Evolutionary conservation across 352 stramenopile genomes (phyloP), one percentile per base, ranked within the genome.

Genomic region (Thraustochytrium striatum): DNA sequence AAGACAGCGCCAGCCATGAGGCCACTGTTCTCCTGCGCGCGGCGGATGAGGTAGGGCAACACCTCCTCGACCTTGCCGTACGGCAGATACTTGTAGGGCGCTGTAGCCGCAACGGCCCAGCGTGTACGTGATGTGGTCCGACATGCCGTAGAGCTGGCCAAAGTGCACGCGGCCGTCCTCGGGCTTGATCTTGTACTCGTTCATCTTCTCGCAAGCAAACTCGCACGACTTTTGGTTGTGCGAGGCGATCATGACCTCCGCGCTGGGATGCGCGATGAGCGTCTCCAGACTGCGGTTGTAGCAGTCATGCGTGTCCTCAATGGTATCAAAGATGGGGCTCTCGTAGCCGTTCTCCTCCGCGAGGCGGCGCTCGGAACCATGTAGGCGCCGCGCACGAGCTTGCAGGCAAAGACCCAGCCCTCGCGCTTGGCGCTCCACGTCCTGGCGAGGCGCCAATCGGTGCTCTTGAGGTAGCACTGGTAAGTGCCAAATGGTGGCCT

Each of bases 391-490:
- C 96, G 90, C 72, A 99, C 96, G 28, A 98, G 87, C 84, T 99
- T 99, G 72, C 90, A 94, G n/a, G 91, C 94, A 84, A 98, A 98
- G 19, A 91, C 88, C 83, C 95, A 98, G 35, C 90, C 87, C 81
- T 93, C 91, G 32, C 91, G 87, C 57, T 96, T 86, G 50, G 94
- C 91, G 61, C 90, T 86, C n/a, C n/a, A n/a, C n/a, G n/a, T n/a
- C n/a, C n/a, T n/a, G n/a, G n/a, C n/a, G 3, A 99, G 86, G 61
- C 91, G 88, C 78, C 95, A 84, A 28, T 73, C 36, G n/a, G 91
- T 90, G 83, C 95, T 92, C 83, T 96, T 97, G 38, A 98, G 87
- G 87, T 99, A 99, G 86, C 94, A 98, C 87, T 99, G 96, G 84
- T 98, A 98, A 21, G 95, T 98, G 84, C 97, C 97, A 98, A 82